Percentiles rank a stretch among this genome's conserved stretches.
These are phyloP conservation scores for maize (Zea mays) DNA, from an alignment of 176 grass and related monocot species.

Conservation along the genomic window Zm-B73-REFERENCE-NAM-5.0 NC_050098.1:219764001-219764500, in stretches of 20 bases:
- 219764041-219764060: constrained; percentile 14
- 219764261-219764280: constrained; percentile 42
- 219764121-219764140: constrained; percentile 1
- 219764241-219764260: constrained; percentile 44
- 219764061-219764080: not conserved
- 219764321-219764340: not conserved
- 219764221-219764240: constrained; percentile 21
- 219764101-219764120: not conserved
- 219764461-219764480: not conserved
- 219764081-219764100: no score
- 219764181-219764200: constrained; percentile 68
- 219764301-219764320: no score
- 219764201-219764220: constrained; percentile 57
- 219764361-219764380: not conserved
- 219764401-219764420: constrained; percentile 7
- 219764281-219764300: not conserved
- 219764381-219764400: constrained; percentile 46
- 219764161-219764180: constrained; percentile 46
- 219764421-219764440: not conserved
- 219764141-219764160: constrained; percentile 22
- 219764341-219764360: not conserved
- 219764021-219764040: constrained; percentile 40
- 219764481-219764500: not conserved
- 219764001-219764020: constrained; percentile 51
- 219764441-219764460: not conserved